A percentile compares a stretch with the other conserved stretches of the same genome.
Evolutionary conservation across 306 rosid species (phyloP).

Genomic region (Fragaria ananassa): DNA sequence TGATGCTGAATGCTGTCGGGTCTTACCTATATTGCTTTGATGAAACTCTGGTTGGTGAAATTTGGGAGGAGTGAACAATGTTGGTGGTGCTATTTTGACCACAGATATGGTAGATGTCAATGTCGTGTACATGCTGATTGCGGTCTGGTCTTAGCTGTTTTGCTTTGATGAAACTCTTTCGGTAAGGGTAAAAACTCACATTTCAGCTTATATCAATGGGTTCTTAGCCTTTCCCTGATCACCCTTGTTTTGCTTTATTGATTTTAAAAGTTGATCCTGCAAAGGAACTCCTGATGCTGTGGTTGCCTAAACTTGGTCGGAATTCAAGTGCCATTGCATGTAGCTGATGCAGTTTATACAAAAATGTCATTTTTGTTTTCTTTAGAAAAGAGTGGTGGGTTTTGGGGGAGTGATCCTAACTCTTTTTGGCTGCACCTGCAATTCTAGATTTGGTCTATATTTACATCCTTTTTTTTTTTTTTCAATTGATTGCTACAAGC

Average conservation of each 20-base stretch:
- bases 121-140: constrained; percentile 38
- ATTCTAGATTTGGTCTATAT: constrained; percentile 12
- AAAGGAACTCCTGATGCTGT: constrained; percentile 35
- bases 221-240: constrained; percentile 20
- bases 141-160: constrained; percentile 36
- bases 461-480: not conserved
- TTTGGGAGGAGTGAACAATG: constrained; percentile 38
- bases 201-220: constrained; percentile 26
- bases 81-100: constrained; percentile 42
- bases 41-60: constrained; percentile 38
- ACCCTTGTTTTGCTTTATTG: constrained; percentile 25
- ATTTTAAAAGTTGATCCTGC: constrained; percentile 34
- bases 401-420: not conserved
- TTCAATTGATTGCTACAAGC: not conserved
- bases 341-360: constrained; percentile 32
- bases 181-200: constrained; percentile 34
- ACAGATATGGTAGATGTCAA: constrained; percentile 37
- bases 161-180: constrained; percentile 24
- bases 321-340: constrained; percentile 26
- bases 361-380: constrained; percentile 1
- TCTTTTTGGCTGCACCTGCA: constrained; percentile 15
- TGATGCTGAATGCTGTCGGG: constrained; percentile 39
- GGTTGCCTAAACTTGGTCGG: constrained; percentile 30
- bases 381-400: not conserved
- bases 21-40: constrained; percentile 32